Base-by-base conservation (phyloP, 2,329 filamentous ascomycete genomes). In the Fusarium torreyae region DNA sequence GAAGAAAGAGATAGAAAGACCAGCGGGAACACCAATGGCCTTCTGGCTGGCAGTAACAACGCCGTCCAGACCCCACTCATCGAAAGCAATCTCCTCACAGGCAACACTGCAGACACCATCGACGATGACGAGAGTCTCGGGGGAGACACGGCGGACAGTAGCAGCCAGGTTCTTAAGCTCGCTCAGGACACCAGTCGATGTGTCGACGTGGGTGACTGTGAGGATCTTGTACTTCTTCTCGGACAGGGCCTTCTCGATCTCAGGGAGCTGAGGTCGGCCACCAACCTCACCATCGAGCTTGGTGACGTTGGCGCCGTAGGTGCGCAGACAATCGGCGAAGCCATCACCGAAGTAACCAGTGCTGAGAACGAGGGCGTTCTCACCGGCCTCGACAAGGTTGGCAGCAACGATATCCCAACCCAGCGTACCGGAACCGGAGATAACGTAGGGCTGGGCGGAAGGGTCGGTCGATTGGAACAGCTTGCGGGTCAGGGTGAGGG, bases 81-180 rank as follows among this genome's bases (percentile, higher is more conserved):
- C 96, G 79, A 99, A 99, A 44, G 91, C 90, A 74, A 99, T 95
- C 83, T 98, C 94, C 82, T 99, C 96, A 74, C 91, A 94, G 46
- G 94, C 96, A 56, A 99, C 94, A 80, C 93, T 97, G 89, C 96
- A 99, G 50, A 99, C 96, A 69, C 95, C 96, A 78, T 99, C 96
- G 57, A 98, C 95, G 52, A 98, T 88, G 64, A 99, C 83, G 57
- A 99, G 86, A 2, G 96, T 99, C 53, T 97, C 91, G 1, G 96
- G 96, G 66, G 94, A 97, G 69, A 98, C 93, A 54, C 88, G 87
- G 79, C 92, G 92, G 52, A 98, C 92, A 50, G 97, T 84, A 77
- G 94, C 92, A 34, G 94, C 89, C 59, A 99, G 84, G 59, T 89
- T 85, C 85, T 97, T 91, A 75, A 98, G 88, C 80, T 98, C 94